These are phyloP conservation scores for Pinus taeda DNA, from an alignment of 75 land plant species.

Conservation along the genomic window DNA sequence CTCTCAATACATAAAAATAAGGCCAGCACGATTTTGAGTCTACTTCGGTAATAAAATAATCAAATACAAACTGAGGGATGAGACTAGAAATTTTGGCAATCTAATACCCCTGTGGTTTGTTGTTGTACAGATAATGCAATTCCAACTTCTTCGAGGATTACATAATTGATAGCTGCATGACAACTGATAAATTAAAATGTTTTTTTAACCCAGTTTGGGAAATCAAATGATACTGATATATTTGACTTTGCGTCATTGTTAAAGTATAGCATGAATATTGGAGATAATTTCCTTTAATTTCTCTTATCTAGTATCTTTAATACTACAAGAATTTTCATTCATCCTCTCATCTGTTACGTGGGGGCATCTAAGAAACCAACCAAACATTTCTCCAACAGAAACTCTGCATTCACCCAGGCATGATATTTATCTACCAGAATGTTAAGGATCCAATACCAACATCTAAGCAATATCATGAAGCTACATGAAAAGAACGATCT, in stretches of 20 bases:
- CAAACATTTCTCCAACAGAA: conserved; percentile 86
- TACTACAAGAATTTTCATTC: not conserved
- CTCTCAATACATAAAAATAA: too few relatives aligned
- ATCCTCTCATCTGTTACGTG: not conserved
- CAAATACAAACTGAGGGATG: too few relatives aligned
- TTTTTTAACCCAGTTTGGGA: conserved; percentile 2
- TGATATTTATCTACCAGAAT: conserved; percentile 80
- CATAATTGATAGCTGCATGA: not conserved
- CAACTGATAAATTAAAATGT: not conserved
- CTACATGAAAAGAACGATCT: not conserved
- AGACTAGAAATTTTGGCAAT: too few relatives aligned
- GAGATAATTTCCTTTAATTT: not conserved
- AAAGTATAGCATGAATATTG: not conserved
- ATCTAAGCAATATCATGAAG: not conserved
- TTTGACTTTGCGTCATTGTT: not conserved
- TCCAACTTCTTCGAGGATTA: too few relatives aligned
- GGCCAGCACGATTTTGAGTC: too few relatives aligned
- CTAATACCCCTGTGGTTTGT: too few relatives aligned
- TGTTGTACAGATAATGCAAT: too few relatives aligned
- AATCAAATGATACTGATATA: not conserved
- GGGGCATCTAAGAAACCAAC: conserved; percentile 70
- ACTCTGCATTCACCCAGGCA: conserved; percentile 98
- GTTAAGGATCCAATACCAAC: conserved; percentile 4
- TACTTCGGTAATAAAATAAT: too few relatives aligned
- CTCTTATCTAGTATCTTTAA: not conserved